phyloP scores from a whole-genome alignment of 768 basidiomycete genomes.

The Rhodotorula toruloides region DNA sequence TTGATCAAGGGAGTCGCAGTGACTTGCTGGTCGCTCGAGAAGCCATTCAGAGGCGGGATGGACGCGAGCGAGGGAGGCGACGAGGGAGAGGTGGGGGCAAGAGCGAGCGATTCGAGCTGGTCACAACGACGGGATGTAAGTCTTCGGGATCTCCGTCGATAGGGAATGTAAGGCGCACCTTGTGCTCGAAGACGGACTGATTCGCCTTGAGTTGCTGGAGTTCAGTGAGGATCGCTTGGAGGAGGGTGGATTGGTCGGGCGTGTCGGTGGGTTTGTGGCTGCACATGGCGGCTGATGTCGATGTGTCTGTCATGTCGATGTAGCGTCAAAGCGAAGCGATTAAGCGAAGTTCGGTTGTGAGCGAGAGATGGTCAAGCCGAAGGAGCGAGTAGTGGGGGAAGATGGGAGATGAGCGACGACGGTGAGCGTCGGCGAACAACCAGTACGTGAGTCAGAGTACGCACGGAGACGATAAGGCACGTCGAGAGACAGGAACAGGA shows the following conservation, averaged over 20 bases:
- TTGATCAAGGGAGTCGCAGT: constrained; percentile 27
- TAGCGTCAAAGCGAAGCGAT: no score
- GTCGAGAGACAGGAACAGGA: no score
- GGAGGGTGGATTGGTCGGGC: constrained; percentile 16
- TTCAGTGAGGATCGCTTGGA: constrained; percentile 37
- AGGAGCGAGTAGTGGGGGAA: no score
- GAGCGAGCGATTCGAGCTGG: constrained; percentile 27
- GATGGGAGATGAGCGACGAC: no score
- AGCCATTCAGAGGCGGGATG: constrained; percentile 8
- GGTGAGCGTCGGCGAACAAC: no score
- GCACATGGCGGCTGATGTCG: no score
- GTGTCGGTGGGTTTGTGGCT: background rate
- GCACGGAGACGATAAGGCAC: no score
- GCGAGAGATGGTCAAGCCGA: no score
- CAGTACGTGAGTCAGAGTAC: no score
- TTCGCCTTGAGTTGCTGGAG: constrained; percentile 29
- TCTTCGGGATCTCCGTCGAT: background rate
- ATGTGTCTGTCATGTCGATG: no score
- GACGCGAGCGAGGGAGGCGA: background rate
- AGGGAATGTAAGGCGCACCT: constrained; percentile 3
- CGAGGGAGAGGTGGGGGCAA: constrained; percentile 18
- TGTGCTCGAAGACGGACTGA: constrained; percentile 29
- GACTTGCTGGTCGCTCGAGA: background rate
- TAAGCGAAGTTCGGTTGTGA: no score
- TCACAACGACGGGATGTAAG: no score